phyloP scores from a whole-genome alignment of 352 stramenopile species.

The Blastocystis sp. region DNA sequence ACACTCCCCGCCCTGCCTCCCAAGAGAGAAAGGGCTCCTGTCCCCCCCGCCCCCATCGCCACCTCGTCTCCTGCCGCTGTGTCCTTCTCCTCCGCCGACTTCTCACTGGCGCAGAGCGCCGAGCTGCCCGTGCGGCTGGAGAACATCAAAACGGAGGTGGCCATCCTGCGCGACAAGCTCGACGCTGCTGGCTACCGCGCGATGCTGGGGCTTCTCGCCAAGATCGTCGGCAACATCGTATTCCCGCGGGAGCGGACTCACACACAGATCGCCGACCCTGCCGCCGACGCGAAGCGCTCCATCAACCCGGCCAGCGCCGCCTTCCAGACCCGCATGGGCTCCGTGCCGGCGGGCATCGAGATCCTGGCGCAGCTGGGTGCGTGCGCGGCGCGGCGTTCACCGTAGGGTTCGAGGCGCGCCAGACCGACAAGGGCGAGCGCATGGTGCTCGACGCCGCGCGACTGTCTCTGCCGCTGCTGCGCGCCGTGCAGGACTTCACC shows the following conservation, averaged over 20 bases:
- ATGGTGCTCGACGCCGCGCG: background rate
- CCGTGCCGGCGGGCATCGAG: background rate
- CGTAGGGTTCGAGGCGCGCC: background rate
- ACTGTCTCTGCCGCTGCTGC: background rate
- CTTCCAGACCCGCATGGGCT: conserved; percentile 5
- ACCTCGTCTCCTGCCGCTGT: background rate
- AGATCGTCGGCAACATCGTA: conserved; percentile 17
- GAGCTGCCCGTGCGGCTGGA: background rate
- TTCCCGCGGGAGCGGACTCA: background rate
- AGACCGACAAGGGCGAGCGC: conserved; percentile 6
- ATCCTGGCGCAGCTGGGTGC: background rate
- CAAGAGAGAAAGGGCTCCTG: background rate
- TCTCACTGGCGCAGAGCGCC: background rate
- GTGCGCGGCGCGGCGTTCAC: background rate
- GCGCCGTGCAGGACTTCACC: background rate
- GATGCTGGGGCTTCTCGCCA: background rate
- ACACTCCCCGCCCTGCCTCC: background rate
- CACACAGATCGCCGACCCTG: background rate
- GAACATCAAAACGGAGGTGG: background rate
- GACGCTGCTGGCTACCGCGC: too few relatives aligned
- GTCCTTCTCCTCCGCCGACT: background rate
- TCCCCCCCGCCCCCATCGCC: background rate
- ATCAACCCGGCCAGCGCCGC: background rate
- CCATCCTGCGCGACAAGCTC: background rate
- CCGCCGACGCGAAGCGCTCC: background rate